These are phyloP conservation scores for Artemisia princeps DNA, from an alignment of 140 eudicot genomes.

Conservation along the genomic window DNA sequence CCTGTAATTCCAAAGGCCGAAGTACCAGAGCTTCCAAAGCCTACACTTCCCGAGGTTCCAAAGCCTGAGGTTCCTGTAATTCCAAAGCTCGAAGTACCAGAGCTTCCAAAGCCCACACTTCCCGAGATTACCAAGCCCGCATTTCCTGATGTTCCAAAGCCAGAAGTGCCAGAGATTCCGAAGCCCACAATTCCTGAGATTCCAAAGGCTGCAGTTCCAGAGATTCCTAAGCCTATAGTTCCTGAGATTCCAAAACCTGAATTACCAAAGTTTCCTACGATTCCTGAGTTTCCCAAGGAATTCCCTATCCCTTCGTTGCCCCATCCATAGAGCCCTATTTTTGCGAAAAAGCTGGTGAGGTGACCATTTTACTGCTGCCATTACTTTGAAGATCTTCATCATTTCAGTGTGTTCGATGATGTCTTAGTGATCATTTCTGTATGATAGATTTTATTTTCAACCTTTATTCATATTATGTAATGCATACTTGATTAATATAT, in stretches of 20 bases:
- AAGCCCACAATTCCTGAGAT: background rate
- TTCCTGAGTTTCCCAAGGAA: slow-evolving; percentile 6
- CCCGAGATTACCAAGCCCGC: background rate
- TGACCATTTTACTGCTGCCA: too few relatives aligned
- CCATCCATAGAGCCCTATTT: background rate
- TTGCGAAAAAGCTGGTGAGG: background rate
- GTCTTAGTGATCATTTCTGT: too few relatives aligned
- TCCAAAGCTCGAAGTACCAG: background rate
- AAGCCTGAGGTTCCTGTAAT: background rate
- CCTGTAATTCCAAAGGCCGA: background rate
- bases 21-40: background rate
- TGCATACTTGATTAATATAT: too few relatives aligned
- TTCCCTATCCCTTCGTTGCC: background rate
- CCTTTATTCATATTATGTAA: too few relatives aligned
- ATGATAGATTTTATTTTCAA: too few relatives aligned
- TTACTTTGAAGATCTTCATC: too few relatives aligned
- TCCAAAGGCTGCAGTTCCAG: background rate
- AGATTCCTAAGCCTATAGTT: background rate
- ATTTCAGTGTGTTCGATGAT: too few relatives aligned
- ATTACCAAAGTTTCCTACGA: background rate
- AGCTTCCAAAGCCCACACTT: background rate
- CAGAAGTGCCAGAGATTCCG: background rate
- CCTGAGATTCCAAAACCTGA: background rate
- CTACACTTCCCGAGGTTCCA: background rate
- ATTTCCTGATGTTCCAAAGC: background rate